Conservation (phyloP, 441 rosid genomes). For the Gossypium schwendimanii region DNA sequence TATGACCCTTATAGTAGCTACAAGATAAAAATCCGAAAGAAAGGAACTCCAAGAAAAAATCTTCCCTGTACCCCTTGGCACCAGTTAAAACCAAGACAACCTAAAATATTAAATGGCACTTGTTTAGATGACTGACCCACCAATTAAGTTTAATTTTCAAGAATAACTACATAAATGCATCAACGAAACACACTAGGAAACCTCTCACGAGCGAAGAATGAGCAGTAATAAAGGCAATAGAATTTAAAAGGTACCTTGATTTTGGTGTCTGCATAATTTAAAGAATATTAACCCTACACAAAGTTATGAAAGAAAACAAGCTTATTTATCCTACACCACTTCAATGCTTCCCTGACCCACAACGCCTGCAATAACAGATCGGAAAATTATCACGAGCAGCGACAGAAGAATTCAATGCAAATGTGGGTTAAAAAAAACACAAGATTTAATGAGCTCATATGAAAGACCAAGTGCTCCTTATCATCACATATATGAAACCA, state of each 20-base stretch:
- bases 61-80: slow-evolving; percentile 2
- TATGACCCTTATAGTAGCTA: not conserved
- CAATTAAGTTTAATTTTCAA: not conserved
- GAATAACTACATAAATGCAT: not conserved
- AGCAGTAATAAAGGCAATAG: slow-evolving; percentile 1
- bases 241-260: slow-evolving; percentile 48
- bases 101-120: slow-evolving; percentile 14
- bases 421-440: slow-evolving; percentile 21
- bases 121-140: slow-evolving; percentile 7
- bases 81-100: not conserved
- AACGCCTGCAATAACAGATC: slow-evolving; percentile 31
- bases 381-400: slow-evolving; percentile 24
- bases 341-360: slow-evolving; percentile 69
- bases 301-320: slow-evolving; percentile 15
- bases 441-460: slow-evolving; percentile 36
- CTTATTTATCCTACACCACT: slow-evolving; percentile 30
- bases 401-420: slow-evolving; percentile 49
- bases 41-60: slow-evolving; percentile 19
- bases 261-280: slow-evolving; percentile 78
- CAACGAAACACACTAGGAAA: slow-evolving; percentile 14
- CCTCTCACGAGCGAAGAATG: slow-evolving; percentile 9
- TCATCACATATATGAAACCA: slow-evolving; percentile 14
- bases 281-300: slow-evolving; percentile 24
- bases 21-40: not conserved
- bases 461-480: slow-evolving; percentile 28